Base-by-base conservation (phyloP, 805 yeast genomes). In the Suhomyces kilbournensis region DNA sequence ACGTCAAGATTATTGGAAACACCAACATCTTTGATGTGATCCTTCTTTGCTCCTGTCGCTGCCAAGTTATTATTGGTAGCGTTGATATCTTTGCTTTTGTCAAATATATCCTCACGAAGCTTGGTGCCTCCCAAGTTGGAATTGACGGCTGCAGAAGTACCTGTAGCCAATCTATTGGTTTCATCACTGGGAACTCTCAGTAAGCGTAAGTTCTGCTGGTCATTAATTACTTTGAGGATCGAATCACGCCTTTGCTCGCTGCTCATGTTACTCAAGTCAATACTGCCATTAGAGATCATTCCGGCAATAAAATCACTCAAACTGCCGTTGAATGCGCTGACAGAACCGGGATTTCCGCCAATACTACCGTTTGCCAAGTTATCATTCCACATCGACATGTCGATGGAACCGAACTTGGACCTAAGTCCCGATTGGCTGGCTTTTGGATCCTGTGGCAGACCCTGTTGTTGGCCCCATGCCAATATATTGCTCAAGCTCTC, bases 231-330 rank as follows among this genome's bases (percentile, higher is more conserved):
- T 52, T 72, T 74, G 48, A 74, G 57, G 4, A 75, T 67, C 2
- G 76, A 71, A 50, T 71, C 74, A 51, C 78, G 58, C 44, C 78
- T 64, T 56, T 74, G 75, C 52, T 71, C 73, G 45, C 67, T 62
- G 53, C 70, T 71, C 74, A 73, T 72, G 46, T 66, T 67, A 52
- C 62, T 65, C 25, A 74, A 66, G 52, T 73, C 77, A 30, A 72
- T 65, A 42, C 71, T 68, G 4, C 75, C 76, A 53, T 67, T 72
- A 35, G 67, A 66, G 10, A 57, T 57, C 54, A 68, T 56, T 7
- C 72, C 72, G 19, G 73, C 68, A 23, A 75, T 54, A 7, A 74
- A 61, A 32, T 68, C 74, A 23, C 64, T 61, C 50, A 72, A 48
- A 48, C 69, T 67, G 10, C 71, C 75, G 47, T 60, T 65, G 57